phyloP scores from a whole-genome alignment of 306 rosid species.

The Castanopsis chinensis region DNA sequence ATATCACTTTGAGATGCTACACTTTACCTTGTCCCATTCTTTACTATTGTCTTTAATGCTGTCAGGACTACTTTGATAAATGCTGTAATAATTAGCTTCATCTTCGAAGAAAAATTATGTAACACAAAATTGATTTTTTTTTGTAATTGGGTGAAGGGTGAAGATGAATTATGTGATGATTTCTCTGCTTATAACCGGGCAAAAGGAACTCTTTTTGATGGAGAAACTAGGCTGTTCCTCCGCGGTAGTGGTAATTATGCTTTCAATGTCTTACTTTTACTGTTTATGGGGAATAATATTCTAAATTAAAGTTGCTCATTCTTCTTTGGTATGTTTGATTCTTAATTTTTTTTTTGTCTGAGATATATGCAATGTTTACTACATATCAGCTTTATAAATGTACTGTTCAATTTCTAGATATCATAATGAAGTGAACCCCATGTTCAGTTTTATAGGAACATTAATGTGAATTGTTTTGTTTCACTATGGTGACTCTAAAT shows the following conservation, averaged over 20 bases:
- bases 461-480: not conserved
- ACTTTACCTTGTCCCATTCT: constrained; percentile 9
- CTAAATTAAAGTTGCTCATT: not conserved
- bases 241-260: constrained; percentile 55
- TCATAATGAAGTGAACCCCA: not conserved
- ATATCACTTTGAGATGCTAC: not conserved
- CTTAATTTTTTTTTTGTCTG: not conserved
- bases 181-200: constrained; percentile 94
- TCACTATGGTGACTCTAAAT: not conserved
- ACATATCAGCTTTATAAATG: not conserved
- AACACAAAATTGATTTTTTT: constrained; percentile 1
- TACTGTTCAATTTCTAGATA: not conserved
- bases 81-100: not conserved
- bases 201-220: constrained; percentile 91
- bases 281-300: not conserved
- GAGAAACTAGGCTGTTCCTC: constrained; percentile 90
- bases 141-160: constrained; percentile 56
- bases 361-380: not conserved
- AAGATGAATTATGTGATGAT: constrained; percentile 88
- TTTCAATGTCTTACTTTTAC: not conserved
- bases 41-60: constrained; percentile 21
- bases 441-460: not conserved
- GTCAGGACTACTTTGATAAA: constrained; percentile 2
- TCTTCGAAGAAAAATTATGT: constrained; percentile 1
- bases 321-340: not conserved